Evolutionary conservation across 768 basidiomycete species (phyloP).

Genomic region (Lactarius akahatsu): DNA sequence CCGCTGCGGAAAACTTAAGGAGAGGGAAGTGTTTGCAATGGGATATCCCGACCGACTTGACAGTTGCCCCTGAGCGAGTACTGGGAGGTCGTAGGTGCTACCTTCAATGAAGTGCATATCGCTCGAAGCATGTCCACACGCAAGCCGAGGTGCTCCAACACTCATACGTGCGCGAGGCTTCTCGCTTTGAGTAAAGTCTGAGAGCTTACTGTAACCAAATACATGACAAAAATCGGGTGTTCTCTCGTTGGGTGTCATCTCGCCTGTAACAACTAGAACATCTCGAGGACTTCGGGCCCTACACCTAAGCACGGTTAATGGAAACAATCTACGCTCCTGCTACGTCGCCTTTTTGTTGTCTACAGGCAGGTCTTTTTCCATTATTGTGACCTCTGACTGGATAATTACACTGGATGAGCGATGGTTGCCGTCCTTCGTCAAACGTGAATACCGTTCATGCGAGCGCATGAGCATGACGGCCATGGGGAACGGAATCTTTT

Average conservation of each 20-base stretch:
- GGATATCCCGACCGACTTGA: neutral
- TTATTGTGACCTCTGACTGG: slow-evolving; percentile 2
- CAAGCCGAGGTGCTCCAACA: too few relatives aligned
- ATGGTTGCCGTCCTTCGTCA: neutral
- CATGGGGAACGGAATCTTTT: slow-evolving; percentile 6
- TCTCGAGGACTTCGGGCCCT: neutral
- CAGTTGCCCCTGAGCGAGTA: neutral
- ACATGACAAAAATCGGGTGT: too few relatives aligned
- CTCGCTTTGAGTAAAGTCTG: too few relatives aligned
- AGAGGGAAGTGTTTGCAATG: neutral
- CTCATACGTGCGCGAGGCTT: too few relatives aligned
- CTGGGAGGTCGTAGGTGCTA: too few relatives aligned
- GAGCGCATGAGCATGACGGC: slow-evolving; percentile 22
- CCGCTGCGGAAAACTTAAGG: neutral
- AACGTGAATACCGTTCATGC: slow-evolving; percentile 4
- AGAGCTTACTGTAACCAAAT: too few relatives aligned
- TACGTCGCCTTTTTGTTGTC: too few relatives aligned
- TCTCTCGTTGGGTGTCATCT: too few relatives aligned
- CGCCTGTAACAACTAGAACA: neutral
- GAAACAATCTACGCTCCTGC: neutral
- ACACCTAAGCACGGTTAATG: neutral
- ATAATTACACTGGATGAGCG: neutral
- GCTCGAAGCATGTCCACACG: too few relatives aligned
- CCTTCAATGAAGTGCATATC: too few relatives aligned
- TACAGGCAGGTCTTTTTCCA: neutral